A percentile compares a stretch with the other conserved stretches of the same genome.
Evolutionary conservation across 78 protist genomes (phyloP).

Genomic region (Planoprotostelium fungivorum): DNA sequence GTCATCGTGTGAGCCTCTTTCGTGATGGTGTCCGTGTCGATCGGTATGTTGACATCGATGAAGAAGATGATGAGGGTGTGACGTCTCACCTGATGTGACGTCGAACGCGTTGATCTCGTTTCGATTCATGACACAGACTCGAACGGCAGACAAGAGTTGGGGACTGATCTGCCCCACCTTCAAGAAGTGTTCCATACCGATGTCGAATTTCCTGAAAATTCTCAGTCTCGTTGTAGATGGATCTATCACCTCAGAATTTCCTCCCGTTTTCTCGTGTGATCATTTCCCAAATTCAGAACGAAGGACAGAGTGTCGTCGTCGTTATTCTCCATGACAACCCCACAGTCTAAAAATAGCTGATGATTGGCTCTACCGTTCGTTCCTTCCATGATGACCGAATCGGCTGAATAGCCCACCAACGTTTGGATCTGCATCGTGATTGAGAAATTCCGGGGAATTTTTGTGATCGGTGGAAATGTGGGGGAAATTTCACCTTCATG

Average conservation of each 20-base stretch:
- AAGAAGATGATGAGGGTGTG: too few species aligned
- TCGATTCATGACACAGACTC: neutral
- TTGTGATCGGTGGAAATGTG: neutral
- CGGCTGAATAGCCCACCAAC: neutral
- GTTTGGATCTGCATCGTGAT: neutral
- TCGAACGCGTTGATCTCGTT: neutral
- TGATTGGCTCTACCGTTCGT: neutral
- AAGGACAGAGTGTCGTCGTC: neutral
- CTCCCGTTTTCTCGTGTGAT: neutral
- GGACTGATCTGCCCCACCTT: neutral
- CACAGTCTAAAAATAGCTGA: neutral
- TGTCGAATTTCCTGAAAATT: neutral
- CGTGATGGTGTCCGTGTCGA: too few species aligned
- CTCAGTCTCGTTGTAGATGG: neutral
- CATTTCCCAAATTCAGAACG: neutral
- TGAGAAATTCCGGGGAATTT: neutral
- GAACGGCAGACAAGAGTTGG: neutral
- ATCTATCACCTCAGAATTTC: neutral
- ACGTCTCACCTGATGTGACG: neutral
- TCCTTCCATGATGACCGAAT: neutral
- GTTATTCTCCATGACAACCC: neutral
- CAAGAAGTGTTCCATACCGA: neutral
- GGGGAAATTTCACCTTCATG: neutral
- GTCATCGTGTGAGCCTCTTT: too few species aligned
- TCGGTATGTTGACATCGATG: too few species aligned